phyloP scores from a whole-genome alignment of 441 rosid genomes.

The Euphorbia schlechtendalii region DNA sequence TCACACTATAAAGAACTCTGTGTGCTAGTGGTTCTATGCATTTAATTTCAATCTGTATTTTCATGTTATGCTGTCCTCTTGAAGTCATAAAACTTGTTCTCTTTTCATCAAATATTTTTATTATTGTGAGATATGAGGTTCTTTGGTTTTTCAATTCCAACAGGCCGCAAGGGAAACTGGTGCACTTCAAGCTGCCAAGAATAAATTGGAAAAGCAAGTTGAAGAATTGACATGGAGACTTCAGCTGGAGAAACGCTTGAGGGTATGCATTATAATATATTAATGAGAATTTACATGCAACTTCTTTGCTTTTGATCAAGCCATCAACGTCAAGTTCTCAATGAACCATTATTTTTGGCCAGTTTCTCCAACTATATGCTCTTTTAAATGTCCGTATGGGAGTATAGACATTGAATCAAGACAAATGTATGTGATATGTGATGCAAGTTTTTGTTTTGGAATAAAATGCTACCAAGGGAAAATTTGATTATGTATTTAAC shows the following conservation, averaged over 20 bases:
- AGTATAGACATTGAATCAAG: background rate
- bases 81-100: no score
- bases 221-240: constrained; percentile 91
- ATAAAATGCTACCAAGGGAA: background rate
- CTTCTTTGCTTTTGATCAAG: background rate
- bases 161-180: constrained; percentile 99
- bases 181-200: constrained; percentile 98
- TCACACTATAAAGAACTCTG: background rate
- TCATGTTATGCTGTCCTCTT: no score
- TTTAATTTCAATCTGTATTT: background rate
- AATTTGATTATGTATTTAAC: no score
- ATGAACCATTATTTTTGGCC: background rate
- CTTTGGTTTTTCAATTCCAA: constrained; percentile 5
- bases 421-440: background rate
- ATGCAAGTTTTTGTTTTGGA: background rate
- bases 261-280: constrained; percentile 44
- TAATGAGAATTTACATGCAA: background rate
- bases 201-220: constrained; percentile 93
- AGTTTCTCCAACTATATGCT: no score
- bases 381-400: background rate
- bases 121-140: no score
- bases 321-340: constrained; percentile 1
- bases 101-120: no score
- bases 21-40: constrained; percentile 1
- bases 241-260: constrained; percentile 83